Conservation (phyloP, 306 rosid species). For the Cyclanthera cordifolia region DNA sequence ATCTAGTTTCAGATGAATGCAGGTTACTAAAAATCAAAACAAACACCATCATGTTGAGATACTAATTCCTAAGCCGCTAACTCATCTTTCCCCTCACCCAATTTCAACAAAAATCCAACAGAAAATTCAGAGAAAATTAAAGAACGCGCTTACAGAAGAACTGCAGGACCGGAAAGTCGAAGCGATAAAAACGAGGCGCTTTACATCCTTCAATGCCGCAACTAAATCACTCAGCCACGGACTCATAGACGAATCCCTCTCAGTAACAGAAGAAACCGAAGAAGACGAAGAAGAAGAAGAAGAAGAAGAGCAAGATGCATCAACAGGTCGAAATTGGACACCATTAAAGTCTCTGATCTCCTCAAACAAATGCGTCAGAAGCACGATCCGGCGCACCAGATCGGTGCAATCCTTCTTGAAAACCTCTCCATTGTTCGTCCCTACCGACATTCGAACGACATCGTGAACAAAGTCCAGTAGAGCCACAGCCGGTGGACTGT, state of each 20-base stretch:
- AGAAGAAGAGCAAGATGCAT: constrained; percentile 24
- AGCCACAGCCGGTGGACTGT: constrained; percentile 38
- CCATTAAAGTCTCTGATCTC: constrained; percentile 55
- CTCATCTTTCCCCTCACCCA: not conserved
- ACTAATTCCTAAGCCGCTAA: not conserved
- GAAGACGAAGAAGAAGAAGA: constrained; percentile 21
- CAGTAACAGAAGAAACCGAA: constrained; percentile 12
- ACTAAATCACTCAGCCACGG: constrained; percentile 57
- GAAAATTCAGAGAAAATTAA: not conserved
- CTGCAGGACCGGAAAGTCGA: constrained; percentile 33
- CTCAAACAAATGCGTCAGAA: constrained; percentile 67
- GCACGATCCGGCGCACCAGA: constrained; percentile 88
- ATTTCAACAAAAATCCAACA: not conserved
- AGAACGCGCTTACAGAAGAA: constrained; percentile 36
- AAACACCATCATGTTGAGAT: not conserved
- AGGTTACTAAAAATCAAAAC: not conserved
- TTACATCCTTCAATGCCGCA: constrained; percentile 54
- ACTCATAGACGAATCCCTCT: not conserved
- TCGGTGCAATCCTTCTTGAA: constrained; percentile 82
- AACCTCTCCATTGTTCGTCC: constrained; percentile 19
- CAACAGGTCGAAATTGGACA: constrained; percentile 3
- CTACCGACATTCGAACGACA: constrained; percentile 35
- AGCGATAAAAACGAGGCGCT: constrained; percentile 48
- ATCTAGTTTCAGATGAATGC: not conserved
- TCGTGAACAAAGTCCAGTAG: constrained; percentile 44